These are phyloP conservation scores for Mycena sanguinolenta DNA, from an alignment of 768 basidiomycete genomes.

Conservation along the genomic window DNA sequence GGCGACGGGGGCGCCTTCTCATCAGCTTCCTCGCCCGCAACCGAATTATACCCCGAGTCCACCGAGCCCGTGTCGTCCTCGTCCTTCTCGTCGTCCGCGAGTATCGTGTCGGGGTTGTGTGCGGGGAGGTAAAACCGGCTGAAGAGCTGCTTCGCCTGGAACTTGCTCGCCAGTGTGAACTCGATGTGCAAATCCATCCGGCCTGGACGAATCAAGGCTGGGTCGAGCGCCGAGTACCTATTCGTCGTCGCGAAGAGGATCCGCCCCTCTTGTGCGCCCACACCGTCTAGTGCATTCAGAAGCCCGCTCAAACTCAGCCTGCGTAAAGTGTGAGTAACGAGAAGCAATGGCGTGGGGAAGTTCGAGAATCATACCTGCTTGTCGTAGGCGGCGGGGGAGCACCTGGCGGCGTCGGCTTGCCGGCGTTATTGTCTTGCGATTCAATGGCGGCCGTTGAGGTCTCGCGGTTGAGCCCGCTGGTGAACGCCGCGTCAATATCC, in stretches of 20 bases:
- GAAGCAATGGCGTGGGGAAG: neutral
- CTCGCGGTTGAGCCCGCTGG: conserved; percentile 46
- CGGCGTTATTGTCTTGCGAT: conserved; percentile 11
- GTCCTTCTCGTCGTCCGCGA: conserved; percentile 39
- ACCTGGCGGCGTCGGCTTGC: conserved; percentile 16
- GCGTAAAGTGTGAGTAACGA: conserved; percentile 31
- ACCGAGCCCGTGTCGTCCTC: conserved; percentile 33
- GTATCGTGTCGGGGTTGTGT: conserved; percentile 33
- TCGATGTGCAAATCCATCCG: conserved; percentile 79
- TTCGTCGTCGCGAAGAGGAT: conserved; percentile 83
- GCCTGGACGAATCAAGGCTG: conserved; percentile 75
- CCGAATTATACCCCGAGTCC: conserved; percentile 39
- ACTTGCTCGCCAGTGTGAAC: conserved; percentile 70
- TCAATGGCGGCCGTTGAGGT: conserved; percentile 5
- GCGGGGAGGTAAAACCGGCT: conserved; percentile 67
- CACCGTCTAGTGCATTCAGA: conserved; percentile 77
- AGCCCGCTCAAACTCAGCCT: conserved; percentile 75
- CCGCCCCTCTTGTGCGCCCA: conserved; percentile 77
- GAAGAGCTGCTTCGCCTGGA: conserved; percentile 72
- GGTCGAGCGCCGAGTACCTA: conserved; percentile 68
- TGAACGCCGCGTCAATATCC: conserved; percentile 79
- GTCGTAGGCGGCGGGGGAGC: conserved; percentile 23
- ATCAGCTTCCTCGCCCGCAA: conserved; percentile 4
- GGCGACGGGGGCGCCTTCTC: conserved; percentile 17
- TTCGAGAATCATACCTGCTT: conserved; percentile 29